A percentile compares a stretch with the other conserved stretches of the same genome.
phyloP scores from a whole-genome alignment of 257 asterid species.

The Petunia secreta region DNA sequence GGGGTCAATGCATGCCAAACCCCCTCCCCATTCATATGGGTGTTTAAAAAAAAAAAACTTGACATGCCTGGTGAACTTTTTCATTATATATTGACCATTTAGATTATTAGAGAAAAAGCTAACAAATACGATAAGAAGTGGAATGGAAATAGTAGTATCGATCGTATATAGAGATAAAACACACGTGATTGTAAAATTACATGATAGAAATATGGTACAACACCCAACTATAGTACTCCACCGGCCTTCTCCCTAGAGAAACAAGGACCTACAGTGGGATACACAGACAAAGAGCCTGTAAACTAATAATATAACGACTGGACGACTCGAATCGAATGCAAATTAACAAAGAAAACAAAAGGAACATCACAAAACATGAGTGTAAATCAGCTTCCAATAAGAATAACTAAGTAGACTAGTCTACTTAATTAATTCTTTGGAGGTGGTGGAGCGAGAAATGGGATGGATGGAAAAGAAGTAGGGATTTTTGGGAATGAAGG shows the following conservation, averaged over 20 bases:
- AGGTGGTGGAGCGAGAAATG: conserved; percentile 41
- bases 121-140: not conserved
- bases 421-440: conserved; percentile 29
- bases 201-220: not conserved
- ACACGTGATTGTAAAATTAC: not conserved
- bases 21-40: no score
- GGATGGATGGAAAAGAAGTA: conserved; percentile 36
- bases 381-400: not conserved
- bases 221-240: not conserved
- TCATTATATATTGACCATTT: not conserved
- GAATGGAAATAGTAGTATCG: not conserved
- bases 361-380: not conserved
- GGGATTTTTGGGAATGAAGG: conserved; percentile 28
- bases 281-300: not conserved
- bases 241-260: no score
- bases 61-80: not conserved
- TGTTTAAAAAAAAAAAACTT: no score
- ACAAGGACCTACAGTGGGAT: not conserved
- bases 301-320: not conserved
- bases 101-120: not conserved
- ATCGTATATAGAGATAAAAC: not conserved
- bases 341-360: not conserved
- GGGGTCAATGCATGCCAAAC: no score
- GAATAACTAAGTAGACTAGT: not conserved
- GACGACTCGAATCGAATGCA: not conserved